Conservation (phyloP, 2,329 filamentous ascomycete species). For the Cladosporium sp. region DNA sequence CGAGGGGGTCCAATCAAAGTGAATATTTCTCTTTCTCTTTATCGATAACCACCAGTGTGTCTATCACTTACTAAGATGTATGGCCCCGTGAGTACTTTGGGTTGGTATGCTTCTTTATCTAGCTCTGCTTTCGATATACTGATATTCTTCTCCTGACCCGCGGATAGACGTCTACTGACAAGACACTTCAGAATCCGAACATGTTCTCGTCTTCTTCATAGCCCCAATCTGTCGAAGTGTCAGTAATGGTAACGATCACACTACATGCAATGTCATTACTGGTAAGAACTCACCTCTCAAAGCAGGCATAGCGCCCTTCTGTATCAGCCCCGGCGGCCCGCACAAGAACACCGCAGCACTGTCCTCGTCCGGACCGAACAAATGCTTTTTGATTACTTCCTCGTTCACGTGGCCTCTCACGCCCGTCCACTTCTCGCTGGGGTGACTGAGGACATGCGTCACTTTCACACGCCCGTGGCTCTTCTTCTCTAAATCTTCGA, state of each 20-base stretch:
- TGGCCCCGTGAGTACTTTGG: no score
- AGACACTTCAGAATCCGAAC: slow-evolving; percentile 45
- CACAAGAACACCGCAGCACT: slow-evolving; percentile 51
- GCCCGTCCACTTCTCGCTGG: slow-evolving; percentile 50
- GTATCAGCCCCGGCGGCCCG: slow-evolving; percentile 55
- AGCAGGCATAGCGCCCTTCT: slow-evolving; percentile 54
- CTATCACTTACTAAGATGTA: no score
- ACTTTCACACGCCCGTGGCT: slow-evolving; percentile 45
- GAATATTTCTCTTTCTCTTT: background rate
- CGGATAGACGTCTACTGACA: background rate
- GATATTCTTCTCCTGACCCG: no score
- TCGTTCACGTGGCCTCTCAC: slow-evolving; percentile 49
- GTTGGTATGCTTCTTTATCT: no score
- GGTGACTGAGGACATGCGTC: slow-evolving; percentile 51
- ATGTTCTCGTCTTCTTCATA: slow-evolving; percentile 50
- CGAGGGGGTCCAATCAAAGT: background rate
- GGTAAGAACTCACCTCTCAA: slow-evolving; percentile 35
- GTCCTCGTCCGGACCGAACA: slow-evolving; percentile 47
- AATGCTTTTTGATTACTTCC: slow-evolving; percentile 44
- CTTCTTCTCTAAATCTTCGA: no score
- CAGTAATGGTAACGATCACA: background rate
- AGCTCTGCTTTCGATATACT: no score
- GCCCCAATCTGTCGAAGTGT: slow-evolving; percentile 40
- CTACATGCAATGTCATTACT: slow-evolving; percentile 11
- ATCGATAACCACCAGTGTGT: no score